These are phyloP conservation scores for Hortaea werneckii DNA, from an alignment of 2,329 filamentous ascomycete species.

Conservation along the genomic window DNA sequence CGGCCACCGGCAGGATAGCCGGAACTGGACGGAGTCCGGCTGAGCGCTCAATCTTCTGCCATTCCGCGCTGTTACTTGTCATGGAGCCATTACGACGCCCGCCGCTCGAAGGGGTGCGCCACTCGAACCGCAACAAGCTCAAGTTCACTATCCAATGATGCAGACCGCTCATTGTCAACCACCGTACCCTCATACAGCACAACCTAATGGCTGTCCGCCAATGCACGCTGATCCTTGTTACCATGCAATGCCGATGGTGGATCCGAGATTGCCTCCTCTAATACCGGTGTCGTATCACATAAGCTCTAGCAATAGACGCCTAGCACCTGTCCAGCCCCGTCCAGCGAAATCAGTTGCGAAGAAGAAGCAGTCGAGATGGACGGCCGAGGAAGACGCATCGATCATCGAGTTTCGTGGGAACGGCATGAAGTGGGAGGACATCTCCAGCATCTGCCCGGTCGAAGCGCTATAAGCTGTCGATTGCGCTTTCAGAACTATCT, in stretches of 20 bases:
- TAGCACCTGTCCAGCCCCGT: conserved; percentile 36
- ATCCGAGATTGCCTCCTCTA: conserved; percentile 17
- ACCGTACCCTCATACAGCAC: conserved; percentile 8
- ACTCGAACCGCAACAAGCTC: conserved; percentile 6
- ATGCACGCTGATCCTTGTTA: conserved; percentile 19
- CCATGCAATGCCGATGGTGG: conserved; percentile 16
- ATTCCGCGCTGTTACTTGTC: no score
- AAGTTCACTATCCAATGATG: conserved; percentile 15
- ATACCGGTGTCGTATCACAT: conserved; percentile 34
- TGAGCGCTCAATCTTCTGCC: no score
- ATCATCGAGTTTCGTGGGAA: conserved; percentile 85
- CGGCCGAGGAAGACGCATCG: conserved; percentile 78
- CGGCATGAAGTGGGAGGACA: conserved; percentile 98
- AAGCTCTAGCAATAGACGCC: conserved; percentile 27
- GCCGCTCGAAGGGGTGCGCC: conserved; percentile 13
- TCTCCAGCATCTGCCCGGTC: conserved; percentile 77
- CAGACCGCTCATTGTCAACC: conserved; percentile 19
- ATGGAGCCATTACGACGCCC: conserved; percentile 11
- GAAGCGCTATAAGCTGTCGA: conserved; percentile 88
- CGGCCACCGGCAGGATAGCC: no score
- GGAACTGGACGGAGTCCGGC: no score
- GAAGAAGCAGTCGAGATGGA: conserved; percentile 97
- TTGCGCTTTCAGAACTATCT: conserved; percentile 97
- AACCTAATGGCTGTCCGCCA: conserved; percentile 14
- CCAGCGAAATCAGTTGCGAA: conserved; percentile 60